phyloP scores from a whole-genome alignment of 2,329 filamentous ascomycete species.

The Remersonia thermophila region DNA sequence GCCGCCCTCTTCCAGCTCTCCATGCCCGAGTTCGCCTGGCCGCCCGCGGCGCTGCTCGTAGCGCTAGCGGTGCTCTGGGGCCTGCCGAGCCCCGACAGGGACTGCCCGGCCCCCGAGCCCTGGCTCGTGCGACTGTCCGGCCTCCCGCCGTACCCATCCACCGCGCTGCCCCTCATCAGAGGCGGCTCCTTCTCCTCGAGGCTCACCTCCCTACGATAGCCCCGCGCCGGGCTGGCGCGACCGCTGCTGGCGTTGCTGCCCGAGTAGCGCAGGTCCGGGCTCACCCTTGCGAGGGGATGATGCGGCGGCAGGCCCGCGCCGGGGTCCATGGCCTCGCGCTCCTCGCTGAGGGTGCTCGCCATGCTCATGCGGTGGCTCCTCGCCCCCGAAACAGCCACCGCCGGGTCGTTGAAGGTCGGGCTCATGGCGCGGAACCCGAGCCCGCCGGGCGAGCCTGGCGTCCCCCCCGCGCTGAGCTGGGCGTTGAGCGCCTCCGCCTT shows the following conservation, averaged over 20 bases:
- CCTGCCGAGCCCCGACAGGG: too few relatives aligned
- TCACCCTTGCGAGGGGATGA: slow-evolving; percentile 36
- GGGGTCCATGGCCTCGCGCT: slow-evolving; percentile 59
- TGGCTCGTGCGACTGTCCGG: slow-evolving; percentile 14
- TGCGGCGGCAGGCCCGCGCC: slow-evolving; percentile 30
- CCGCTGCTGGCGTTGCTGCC: slow-evolving; percentile 41
- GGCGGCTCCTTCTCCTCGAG: slow-evolving; percentile 19
- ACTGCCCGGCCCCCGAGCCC: slow-evolving; percentile 12
- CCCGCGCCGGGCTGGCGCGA: slow-evolving; percentile 46
- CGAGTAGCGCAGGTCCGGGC: slow-evolving; percentile 41
- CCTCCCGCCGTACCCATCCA: slow-evolving; percentile 10
- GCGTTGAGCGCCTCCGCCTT: slow-evolving; percentile 41
- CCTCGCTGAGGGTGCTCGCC: slow-evolving; percentile 55
- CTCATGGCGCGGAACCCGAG: slow-evolving; percentile 31
- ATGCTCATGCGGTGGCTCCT: slow-evolving; percentile 46
- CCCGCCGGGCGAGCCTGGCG: slow-evolving; percentile 18
- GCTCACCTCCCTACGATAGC: slow-evolving; percentile 30
- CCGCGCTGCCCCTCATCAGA: slow-evolving; percentile 20
- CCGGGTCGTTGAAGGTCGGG: slow-evolving; percentile 42
- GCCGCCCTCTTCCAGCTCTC: slow-evolving; percentile 97
- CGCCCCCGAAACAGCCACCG: slow-evolving; percentile 22
- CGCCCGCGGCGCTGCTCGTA: too few relatives aligned
- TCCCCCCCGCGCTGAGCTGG: slow-evolving; percentile 14
- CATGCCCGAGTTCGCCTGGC: slow-evolving; percentile 39
- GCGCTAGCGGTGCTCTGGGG: too few relatives aligned